A percentile compares a stretch with the other conserved stretches of the same genome.
Evolutionary conservation across 2,329 filamentous ascomycete species (phyloP).

Genomic region (Aspergillus ochraceoroseus): DNA sequence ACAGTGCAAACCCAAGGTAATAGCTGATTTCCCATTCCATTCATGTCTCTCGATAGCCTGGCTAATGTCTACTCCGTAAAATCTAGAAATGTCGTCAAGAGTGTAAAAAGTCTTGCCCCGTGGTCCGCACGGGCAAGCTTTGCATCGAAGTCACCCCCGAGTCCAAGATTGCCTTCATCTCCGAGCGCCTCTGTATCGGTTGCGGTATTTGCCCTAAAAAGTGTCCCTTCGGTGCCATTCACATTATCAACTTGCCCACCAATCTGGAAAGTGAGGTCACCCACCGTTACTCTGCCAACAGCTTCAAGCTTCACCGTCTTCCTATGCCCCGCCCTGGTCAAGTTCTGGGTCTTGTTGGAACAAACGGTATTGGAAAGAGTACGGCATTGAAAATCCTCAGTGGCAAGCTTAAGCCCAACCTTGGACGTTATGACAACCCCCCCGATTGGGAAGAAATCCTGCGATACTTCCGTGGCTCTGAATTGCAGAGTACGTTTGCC

Average conservation of each 20-base stretch:
- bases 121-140: conserved; percentile 93
- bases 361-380: conserved; percentile 99
- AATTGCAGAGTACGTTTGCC: conserved; percentile 74
- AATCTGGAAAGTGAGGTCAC: conserved; percentile 98
- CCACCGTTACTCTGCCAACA: conserved; percentile 98
- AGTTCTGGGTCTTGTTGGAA: conserved; percentile 92
- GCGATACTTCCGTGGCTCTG: conserved; percentile 95
- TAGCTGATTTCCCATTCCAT: conserved; percentile 14
- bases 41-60: neutral
- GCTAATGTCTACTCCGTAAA: conserved; percentile 24
- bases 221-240: conserved; percentile 96
- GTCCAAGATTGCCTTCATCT: conserved; percentile 96
- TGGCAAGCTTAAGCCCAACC: conserved; percentile 96
- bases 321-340: conserved; percentile 94
- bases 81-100: conserved; percentile 92
- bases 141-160: conserved; percentile 88
- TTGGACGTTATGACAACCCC: conserved; percentile 91
- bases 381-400: conserved; percentile 98
- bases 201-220: conserved; percentile 99
- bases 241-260: conserved; percentile 99
- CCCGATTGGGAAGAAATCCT: conserved; percentile 99
- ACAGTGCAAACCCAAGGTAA: conserved; percentile 83
- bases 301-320: conserved; percentile 97
- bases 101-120: conserved; percentile 97
- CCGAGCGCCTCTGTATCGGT: conserved; percentile 90